Evolutionary conservation across 345 rosid genomes (phyloP), one percentile per base, ranked within the genome.

Genomic region (Reutealis trisperma): DNA sequence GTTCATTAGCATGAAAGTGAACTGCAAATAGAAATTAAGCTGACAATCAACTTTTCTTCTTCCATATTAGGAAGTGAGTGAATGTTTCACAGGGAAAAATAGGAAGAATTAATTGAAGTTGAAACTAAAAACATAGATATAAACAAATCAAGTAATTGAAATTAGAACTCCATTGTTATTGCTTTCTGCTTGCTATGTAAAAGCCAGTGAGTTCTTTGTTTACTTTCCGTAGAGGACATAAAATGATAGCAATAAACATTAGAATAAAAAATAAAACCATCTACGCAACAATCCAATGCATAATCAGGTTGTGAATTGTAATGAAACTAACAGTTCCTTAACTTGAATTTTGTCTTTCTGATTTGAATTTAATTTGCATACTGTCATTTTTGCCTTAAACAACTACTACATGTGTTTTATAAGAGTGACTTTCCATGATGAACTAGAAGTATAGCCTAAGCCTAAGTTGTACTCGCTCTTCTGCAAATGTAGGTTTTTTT

Each of bases 221-320:
- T 55, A n/a, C 24, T 19, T 73, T 74, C 45, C 63, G 75, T 71
- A 14, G 32, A 71, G 63, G 63, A 71, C 64, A 54, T 71, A 55
- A 21, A 12, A 37, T 37, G 6, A 37, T 37, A 37, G 45, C 61
- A 9, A 22, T 30, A 51, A 52, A 32, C 42, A 70, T 52, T 30
- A 27, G 32, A 22, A 25, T 2, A 54, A 32, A 54, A 54, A 5
- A 24, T 30, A 27, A 21, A 61, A 63, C 21, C n/a, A 61, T 15
- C 19, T 30, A 32, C n/a, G 27, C 3, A 25, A 30, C 30, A 62
- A 11, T 62, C 8, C 63, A 60, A 1, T 24, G 63, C 13, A 24
- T 25, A 34, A 55, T 37, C 47, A 58, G 51, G 37, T 51, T n/a
- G 41, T n/a, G 45, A 59, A 60, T 44, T 59, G 37, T 44, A 30